Evolutionary conservation across 2,329 filamentous ascomycete genomes (phyloP), one percentile per base, ranked within the genome.

Genomic region (Penicillium thymicola): DNA sequence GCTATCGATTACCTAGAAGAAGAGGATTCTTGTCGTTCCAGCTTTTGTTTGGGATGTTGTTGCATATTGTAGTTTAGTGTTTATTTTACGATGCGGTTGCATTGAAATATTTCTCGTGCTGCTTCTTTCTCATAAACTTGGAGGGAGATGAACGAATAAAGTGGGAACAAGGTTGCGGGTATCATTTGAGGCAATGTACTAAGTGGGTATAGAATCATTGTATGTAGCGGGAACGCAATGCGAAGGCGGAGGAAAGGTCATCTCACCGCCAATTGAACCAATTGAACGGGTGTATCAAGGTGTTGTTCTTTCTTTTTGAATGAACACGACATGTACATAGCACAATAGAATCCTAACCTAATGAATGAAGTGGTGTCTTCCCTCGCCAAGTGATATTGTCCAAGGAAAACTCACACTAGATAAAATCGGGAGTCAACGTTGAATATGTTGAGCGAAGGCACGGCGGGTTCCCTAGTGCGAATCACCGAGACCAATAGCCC

Each of bases 11-110:
- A 54, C 51, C 37, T 54, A 49, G 37, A 42, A 34, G 27, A 46
- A 50, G 28, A 13, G 4, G 21, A 28, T 27, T 7, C 5, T 37
- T 40, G 14, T 9, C 18, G 7, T 48, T 46, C 27, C 18, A 14
- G n/a, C 13, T 43, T 21, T 25, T 7, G 27, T 14, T 28, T 34
- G 21, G 27, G 28, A 44, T 40, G 27, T 27, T 27, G 25, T 54
- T 18, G 50, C 25, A 51, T 58, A 54, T 10, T 56, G 32, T 45
- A 49, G 37, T 55, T 44, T 53, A 42, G 37, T 23, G 23, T 46
- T 27, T 54, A 40, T 23, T n/a, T 54, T 51, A 47, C 14, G 34
- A 38, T 32, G 34, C 18, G 21, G 49, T 51, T 51, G 21, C 28
- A 51, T 51, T 25, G 21, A 18, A 10, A 27, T 13, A 4, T 51